These are phyloP conservation scores for Lycium ferocissimum DNA, from an alignment of 257 asterid genomes.

Conservation along the genomic window DNA sequence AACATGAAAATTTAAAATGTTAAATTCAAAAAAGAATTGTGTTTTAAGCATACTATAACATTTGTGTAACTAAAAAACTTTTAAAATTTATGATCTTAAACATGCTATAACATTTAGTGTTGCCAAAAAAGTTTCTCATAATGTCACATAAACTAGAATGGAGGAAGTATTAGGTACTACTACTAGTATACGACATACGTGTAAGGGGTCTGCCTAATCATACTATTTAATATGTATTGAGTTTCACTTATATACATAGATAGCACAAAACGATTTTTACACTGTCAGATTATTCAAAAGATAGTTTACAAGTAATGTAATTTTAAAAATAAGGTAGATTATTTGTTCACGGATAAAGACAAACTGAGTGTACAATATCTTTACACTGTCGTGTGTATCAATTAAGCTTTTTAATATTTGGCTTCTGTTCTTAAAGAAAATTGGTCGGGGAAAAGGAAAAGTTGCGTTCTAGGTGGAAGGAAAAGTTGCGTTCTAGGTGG, in stretches of 20 bases:
- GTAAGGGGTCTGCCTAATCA: not conserved
- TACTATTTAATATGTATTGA: not conserved
- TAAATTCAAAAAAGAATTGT: no score
- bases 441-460: not conserved
- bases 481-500: not conserved
- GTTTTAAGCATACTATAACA: no score
- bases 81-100: no score
- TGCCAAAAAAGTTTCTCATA: no score
- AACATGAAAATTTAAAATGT: no score
- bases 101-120: no score
- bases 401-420: not conserved
- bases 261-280: no score
- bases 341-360: no score
- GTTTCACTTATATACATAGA: not conserved
- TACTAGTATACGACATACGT: not conserved
- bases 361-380: not conserved
- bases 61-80: no score
- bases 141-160: no score
- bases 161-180: not conserved
- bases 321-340: not conserved
- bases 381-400: not conserved
- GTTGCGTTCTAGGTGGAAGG: not conserved
- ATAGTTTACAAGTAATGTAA: not conserved
- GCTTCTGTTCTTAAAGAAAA: not conserved
- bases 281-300: not conserved